Conservation (phyloP, 2,329 filamentous ascomycete species). For the Mycosphaerella sp. region DNA sequence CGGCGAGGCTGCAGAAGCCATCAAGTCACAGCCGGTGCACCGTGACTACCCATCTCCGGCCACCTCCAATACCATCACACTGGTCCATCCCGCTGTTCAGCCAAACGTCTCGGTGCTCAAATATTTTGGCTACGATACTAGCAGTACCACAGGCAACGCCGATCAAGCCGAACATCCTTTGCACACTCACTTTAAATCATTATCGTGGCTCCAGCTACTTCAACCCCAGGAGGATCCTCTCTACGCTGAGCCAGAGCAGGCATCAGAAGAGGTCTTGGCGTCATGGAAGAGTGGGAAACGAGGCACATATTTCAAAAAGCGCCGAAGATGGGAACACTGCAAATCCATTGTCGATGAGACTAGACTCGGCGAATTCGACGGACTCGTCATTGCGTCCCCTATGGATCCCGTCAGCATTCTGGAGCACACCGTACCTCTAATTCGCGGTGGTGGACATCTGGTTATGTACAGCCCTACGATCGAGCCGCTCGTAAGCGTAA, state of each 20-base stretch:
- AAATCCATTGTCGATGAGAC: slow-evolving; percentile 68
- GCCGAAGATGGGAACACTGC: slow-evolving; percentile 69
- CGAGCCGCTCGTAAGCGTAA: slow-evolving; percentile 69
- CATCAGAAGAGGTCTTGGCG: slow-evolving; percentile 56
- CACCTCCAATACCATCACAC: slow-evolving; percentile 66
- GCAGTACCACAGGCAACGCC: slow-evolving; percentile 48
- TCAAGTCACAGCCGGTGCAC: slow-evolving; percentile 35
- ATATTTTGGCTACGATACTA: slow-evolving; percentile 81
- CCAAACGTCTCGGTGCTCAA: slow-evolving; percentile 81
- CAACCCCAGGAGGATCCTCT: slow-evolving; percentile 67
- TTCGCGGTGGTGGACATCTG: slow-evolving; percentile 75
- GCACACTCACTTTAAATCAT: slow-evolving; percentile 68
- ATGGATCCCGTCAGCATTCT: slow-evolving; percentile 78
- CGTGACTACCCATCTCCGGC: slow-evolving; percentile 55
- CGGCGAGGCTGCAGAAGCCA: neutral
- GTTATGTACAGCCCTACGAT: slow-evolving; percentile 77
- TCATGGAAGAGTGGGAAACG: slow-evolving; percentile 75
- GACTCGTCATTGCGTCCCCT: slow-evolving; percentile 70
- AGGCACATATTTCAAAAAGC: slow-evolving; percentile 82
- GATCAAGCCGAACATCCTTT: slow-evolving; percentile 59
- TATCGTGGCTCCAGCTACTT: slow-evolving; percentile 89
- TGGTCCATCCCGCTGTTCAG: slow-evolving; percentile 75
- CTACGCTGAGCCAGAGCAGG: slow-evolving; percentile 60
- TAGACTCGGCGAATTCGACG: slow-evolving; percentile 70
- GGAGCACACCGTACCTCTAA: slow-evolving; percentile 66